phyloP scores from a whole-genome alignment of 345 rosid genomes.

The Syzygium aromaticum region DNA sequence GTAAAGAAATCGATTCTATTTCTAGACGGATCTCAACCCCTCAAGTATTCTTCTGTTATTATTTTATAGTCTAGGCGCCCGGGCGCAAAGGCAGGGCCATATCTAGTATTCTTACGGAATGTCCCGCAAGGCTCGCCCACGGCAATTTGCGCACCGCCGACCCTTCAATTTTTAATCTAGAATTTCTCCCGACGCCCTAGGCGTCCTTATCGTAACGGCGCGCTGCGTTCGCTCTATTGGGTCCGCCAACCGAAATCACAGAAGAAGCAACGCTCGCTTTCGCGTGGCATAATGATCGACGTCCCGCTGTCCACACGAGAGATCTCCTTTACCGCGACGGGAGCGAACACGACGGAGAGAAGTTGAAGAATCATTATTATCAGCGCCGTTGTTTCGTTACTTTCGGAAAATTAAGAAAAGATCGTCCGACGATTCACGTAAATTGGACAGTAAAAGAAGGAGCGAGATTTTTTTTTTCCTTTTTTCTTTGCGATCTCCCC shows the following conservation, averaged over 20 bases:
- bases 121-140: rapidly evolving
- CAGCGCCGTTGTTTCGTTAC: neutral
- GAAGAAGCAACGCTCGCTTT: rapidly evolving
- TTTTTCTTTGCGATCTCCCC: neutral
- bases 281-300: neutral
- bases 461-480: neutral
- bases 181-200: rapidly evolving
- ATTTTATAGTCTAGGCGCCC: neutral
- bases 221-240: neutral
- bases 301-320: neutral
- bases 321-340: neutral
- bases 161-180: rapidly evolving
- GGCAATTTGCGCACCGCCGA: no score
- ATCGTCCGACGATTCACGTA: neutral
- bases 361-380: neutral
- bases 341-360: neutral
- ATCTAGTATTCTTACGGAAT: neutral
- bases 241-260: neutral
- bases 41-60: rapidly evolving
- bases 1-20: neutral
- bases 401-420: no score
- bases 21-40: neutral
- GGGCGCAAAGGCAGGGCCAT: no score
- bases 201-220: no score
- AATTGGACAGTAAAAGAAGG: neutral